A percentile compares a stretch with the other conserved stretches of the same genome.
These are phyloP conservation scores for Sugiyamaella lignohabitans DNA, from an alignment of 805 yeast species.

Conservation along the genomic window DNA sequence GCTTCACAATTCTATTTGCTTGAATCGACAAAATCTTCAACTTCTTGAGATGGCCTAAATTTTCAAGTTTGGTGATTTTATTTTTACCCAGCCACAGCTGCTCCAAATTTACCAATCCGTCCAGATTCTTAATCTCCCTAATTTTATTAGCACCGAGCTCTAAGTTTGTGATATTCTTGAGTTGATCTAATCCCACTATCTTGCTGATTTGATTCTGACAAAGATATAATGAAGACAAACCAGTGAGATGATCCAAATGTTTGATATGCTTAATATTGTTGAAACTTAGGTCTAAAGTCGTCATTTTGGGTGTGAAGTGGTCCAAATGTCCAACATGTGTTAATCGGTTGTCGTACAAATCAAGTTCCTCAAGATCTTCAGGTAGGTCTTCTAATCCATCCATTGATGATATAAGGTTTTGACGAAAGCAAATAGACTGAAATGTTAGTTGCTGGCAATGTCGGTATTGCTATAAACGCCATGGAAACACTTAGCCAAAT, in stretches of 20 bases:
- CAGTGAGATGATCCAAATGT: constrained; percentile 56
- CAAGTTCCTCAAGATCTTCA: constrained; percentile 63
- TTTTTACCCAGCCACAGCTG: constrained; percentile 94
- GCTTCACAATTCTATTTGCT: constrained; percentile 67
- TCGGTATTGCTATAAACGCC: no score
- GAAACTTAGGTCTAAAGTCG: constrained; percentile 73
- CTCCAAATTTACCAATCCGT: constrained; percentile 48
- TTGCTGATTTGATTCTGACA: constrained; percentile 81
- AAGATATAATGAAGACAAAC: constrained; percentile 66
- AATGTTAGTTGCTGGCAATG: constrained; percentile 20
- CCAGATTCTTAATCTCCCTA: constrained; percentile 47
- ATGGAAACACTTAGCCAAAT: no score
- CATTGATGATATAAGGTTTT: constrained; percentile 71
- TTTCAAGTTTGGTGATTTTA: constrained; percentile 56
- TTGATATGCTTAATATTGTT: constrained; percentile 83
- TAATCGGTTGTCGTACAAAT: constrained; percentile 86
- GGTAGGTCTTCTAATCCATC: constrained; percentile 60
- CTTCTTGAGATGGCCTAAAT: constrained; percentile 51
- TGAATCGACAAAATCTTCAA: constrained; percentile 80
- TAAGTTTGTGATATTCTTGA: constrained; percentile 54
- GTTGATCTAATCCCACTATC: constrained; percentile 58
- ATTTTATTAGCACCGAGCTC: constrained; percentile 90
- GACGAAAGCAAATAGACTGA: constrained; percentile 63
- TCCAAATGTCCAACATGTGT: constrained; percentile 72
- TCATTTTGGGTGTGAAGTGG: constrained; percentile 46